Evolutionary conservation across 2,329 filamentous ascomycete species (phyloP).

Genomic region (Xylariales sp.): DNA sequence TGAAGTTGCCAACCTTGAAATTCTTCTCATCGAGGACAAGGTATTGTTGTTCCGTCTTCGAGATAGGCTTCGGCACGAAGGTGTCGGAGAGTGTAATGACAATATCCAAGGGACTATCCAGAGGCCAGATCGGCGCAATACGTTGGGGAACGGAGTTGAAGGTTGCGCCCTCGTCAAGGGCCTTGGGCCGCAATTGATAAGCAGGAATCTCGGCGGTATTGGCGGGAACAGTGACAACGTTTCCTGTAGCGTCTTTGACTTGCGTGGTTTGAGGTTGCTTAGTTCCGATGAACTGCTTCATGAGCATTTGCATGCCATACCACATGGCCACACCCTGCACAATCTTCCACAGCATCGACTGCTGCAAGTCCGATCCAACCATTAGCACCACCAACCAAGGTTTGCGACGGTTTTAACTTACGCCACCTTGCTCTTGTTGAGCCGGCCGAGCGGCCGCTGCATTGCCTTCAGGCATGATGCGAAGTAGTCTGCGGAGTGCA

Average conservation of each 20-base stretch:
- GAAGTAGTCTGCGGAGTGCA: no score
- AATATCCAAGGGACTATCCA: slow-evolving; percentile 75
- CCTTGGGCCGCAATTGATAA: slow-evolving; percentile 60
- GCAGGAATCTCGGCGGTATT: slow-evolving; percentile 57
- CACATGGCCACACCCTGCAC: slow-evolving; percentile 51
- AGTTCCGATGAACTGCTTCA: slow-evolving; percentile 48
- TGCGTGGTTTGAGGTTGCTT: slow-evolving; percentile 43
- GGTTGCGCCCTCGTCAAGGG: slow-evolving; percentile 55
- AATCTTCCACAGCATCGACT: slow-evolving; percentile 41
- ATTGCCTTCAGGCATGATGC: slow-evolving; percentile 29
- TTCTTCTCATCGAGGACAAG: slow-evolving; percentile 75
- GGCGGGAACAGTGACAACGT: slow-evolving; percentile 46
- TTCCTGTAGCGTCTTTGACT: slow-evolving; percentile 47
- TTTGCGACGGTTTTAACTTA: slow-evolving; percentile 17
- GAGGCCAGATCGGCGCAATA: slow-evolving; percentile 84
- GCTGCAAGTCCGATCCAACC: slow-evolving; percentile 9
- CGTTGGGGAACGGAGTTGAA: slow-evolving; percentile 64
- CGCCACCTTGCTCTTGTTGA: slow-evolving; percentile 23
- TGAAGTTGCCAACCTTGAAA: slow-evolving; percentile 75
- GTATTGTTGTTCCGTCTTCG: slow-evolving; percentile 59
- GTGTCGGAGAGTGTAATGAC: slow-evolving; percentile 79
- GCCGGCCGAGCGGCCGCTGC: slow-evolving; percentile 23
- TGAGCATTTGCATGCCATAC: slow-evolving; percentile 53
- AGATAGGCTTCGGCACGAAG: slow-evolving; percentile 63
- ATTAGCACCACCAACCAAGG: slow-evolving; percentile 5